phyloP scores from a whole-genome alignment of 371 early-diverging fungal genomes.

The Choanephora cucurbitarum region DNA sequence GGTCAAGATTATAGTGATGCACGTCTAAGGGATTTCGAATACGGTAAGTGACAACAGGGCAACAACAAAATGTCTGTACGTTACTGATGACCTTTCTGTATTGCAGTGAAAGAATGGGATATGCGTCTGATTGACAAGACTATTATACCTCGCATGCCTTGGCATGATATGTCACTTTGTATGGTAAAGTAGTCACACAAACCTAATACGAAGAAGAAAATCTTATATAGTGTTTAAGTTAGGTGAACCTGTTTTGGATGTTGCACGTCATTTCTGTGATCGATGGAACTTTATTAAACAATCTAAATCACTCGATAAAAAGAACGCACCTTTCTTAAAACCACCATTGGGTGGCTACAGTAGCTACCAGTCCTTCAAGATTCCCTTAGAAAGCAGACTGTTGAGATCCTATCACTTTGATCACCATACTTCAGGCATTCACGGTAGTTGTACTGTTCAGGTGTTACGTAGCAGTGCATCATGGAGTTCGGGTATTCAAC shows the following conservation, averaged over 20 bases:
- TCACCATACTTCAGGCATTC: constrained; percentile 30
- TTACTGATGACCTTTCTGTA: constrained; percentile 45
- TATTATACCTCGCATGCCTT: constrained; percentile 86
- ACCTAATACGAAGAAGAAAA: no score
- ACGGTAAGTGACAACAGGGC: no score
- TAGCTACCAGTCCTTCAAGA: constrained; percentile 35
- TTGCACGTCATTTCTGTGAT: constrained; percentile 88
- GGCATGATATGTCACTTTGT: constrained; percentile 90
- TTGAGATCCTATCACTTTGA: constrained; percentile 32
- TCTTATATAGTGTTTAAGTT: constrained; percentile 19
- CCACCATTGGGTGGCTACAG: constrained; percentile 50
- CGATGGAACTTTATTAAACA: constrained; percentile 90
- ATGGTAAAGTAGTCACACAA: constrained; percentile 47
- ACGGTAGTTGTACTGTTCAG: constrained; percentile 65
- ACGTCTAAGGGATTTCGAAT: constrained; percentile 83
- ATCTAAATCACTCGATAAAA: constrained; percentile 43
- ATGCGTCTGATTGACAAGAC: constrained; percentile 64
- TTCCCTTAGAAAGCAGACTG: constrained; percentile 23
- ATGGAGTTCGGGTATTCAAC: constrained; percentile 70
- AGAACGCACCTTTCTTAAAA: constrained; percentile 38
- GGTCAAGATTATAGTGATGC: constrained; percentile 94
- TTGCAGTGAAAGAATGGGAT: constrained; percentile 59
- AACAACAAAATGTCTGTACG: no score
- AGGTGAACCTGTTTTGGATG: constrained; percentile 80
- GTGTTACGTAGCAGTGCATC: constrained; percentile 69